Base-by-base conservation (phyloP, 768 basidiomycete genomes). In the Boletus reticuloceps region DNA sequence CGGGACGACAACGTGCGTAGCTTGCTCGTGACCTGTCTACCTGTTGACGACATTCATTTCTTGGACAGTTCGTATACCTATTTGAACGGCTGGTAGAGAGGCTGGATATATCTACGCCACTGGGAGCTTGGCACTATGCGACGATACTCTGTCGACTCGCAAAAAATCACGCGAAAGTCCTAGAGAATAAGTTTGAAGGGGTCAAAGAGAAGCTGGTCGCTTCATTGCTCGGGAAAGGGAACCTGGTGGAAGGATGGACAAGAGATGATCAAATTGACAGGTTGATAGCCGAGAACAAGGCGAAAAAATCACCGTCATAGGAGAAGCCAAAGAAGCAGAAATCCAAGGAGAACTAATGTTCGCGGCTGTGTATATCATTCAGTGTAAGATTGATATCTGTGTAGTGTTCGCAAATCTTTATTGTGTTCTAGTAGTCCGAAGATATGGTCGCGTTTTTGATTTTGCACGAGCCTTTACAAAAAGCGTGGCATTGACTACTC, bases 111-210 rank as follows among this genome's bases (percentile, higher is more conserved):
- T 58, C 55, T 7, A 57, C 50, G 25, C 50, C 50, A 0, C 5
- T 52, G 14, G 55, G 55, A 29, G 55, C 58, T 20, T 58, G 55
- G 55, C 50, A 58, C 42, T 52, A 58, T 8, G 50, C 55, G 0
- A 52, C 55, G 2, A 52, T 59, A 44, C 55, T 52, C 16, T 49
- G 56, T 41, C 42, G 58, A 12, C 50, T 59, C 3, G 55, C 55
- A 1, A 12, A 58, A 29, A 44, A 39, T 16, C 55, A 52, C 14
- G 46, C 47, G 1, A 37, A 45, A 42, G 19, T 22, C 4, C 19
- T 58, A 1, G 50, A 45, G 13, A 9, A 34, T 5, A 39, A 38
- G 22, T 51, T 56, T 25, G 36, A 29, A 37, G 29, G 19, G 4
- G n/a, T 51, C 32, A 42, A n/a, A 43, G 49, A 47, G 17, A 14